These are phyloP conservation scores for Curvularia lunata DNA, from an alignment of 2,329 filamentous ascomycete species.

Conservation along the genomic window DNA sequence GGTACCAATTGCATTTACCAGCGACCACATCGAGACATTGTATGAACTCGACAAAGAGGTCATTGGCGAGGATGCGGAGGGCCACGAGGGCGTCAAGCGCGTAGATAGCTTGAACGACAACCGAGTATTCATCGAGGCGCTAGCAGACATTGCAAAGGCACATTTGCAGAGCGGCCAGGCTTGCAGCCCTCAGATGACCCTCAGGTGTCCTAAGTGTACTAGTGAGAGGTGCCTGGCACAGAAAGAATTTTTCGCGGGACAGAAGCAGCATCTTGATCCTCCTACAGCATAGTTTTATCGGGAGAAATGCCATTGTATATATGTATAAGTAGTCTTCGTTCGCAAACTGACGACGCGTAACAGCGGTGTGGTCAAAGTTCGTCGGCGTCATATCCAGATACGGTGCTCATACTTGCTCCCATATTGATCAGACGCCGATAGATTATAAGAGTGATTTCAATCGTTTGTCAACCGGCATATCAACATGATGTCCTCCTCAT, in stretches of 20 bases:
- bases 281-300: slow-evolving; percentile 9
- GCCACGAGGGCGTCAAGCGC: slow-evolving; percentile 70
- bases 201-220: slow-evolving; percentile 92
- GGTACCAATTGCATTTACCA: slow-evolving; percentile 96
- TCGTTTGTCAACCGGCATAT: neutral
- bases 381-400: neutral
- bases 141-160: slow-evolving; percentile 83
- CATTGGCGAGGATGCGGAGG: slow-evolving; percentile 75
- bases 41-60: slow-evolving; percentile 95
- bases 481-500: neutral
- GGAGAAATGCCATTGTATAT: neutral
- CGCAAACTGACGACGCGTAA: neutral
- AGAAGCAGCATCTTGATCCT: slow-evolving; percentile 36
- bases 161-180: slow-evolving; percentile 74
- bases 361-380: neutral
- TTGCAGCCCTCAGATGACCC: slow-evolving; percentile 85
- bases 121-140: slow-evolving; percentile 84
- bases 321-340: neutral
- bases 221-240: slow-evolving; percentile 85
- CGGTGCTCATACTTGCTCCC: no score
- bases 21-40: slow-evolving; percentile 97
- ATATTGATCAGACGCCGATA: neutral
- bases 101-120: slow-evolving; percentile 92
- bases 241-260: slow-evolving; percentile 68
- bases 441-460: neutral